Base-by-base conservation (phyloP, 1,284 basidiomycete genomes). In the Rhodotorula sp. region DNA sequence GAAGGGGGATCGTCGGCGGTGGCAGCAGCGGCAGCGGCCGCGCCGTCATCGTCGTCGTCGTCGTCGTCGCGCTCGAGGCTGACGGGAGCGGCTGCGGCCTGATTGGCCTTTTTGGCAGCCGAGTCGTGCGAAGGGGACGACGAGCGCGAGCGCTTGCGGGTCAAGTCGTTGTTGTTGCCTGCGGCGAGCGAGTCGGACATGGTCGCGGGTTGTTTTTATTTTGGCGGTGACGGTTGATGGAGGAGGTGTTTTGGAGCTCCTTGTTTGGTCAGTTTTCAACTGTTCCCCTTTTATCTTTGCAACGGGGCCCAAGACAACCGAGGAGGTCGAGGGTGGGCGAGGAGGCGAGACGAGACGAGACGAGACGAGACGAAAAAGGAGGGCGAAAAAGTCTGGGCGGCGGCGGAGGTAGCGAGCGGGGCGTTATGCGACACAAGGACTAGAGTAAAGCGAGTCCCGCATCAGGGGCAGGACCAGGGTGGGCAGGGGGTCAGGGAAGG, bases 121-220 rank as follows among this genome's bases (percentile, higher is more conserved):
- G 67, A 57, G 43, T 76, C 69, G 62, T 48, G 51, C 16, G 62
- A 59, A 12, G 70, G 72, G n/a, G 75, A 76, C 16, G 73, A 64
- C 3, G 75, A 76, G 63, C 75, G 70, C 23, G 73, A 75, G 39
- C 75, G 68, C 61, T 76, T 76, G 67, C 75, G 75, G 31, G 67
- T 68, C 54, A 70, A 61, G 65, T 76, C 75, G 29, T 56, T 10
- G 39, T 43, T 65, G 39, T 43, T 21, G 18, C 39, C 61, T 29
- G 67, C 54, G 51, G 69, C 64, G 64, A 65, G 56, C 31, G 70
- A 67, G 52, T 75, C 74, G 54, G 71, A 52, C 74, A 75, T 75
- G 54, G 66, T 23, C n/a, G n/a, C 16, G 58, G 58, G 23, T n/a
- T 34, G 34, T 34, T 34, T 34, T 47, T 39, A 21, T 21, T 39